Conservation (phyloP, 305 asterid species). For the Fraxinus albicans region DNA sequence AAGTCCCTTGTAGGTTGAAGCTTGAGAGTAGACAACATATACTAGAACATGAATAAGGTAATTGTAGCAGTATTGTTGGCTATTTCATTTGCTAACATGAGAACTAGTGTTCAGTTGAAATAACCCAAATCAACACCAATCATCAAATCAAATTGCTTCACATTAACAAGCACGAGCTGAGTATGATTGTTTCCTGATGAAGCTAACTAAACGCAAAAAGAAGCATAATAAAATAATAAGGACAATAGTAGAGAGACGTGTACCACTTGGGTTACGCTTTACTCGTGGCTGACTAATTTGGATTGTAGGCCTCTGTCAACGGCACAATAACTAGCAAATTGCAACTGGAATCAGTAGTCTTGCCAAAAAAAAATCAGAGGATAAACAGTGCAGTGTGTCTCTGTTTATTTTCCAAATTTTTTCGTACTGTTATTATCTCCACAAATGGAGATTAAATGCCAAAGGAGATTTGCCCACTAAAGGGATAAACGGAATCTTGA, state of each 20-base stretch:
- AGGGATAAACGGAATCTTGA: conserved; percentile 30
- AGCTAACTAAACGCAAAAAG: neutral
- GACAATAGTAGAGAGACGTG: conserved; percentile 18
- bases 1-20: neutral
- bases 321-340: conserved; percentile 13
- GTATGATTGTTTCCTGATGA: neutral
- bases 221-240: neutral
- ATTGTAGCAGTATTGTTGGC: neutral
- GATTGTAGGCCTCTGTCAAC: conserved; percentile 15
- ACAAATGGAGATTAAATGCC: conserved; percentile 65
- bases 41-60: neutral
- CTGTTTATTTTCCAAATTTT: neutral
- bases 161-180: neutral
- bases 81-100: neutral
- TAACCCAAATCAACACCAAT: neutral
- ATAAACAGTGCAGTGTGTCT: neutral
- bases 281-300: neutral
- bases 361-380: neutral
- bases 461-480: conserved; percentile 82
- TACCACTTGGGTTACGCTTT: conserved; percentile 22
- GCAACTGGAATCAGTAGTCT: conserved; percentile 2
- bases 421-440: conserved; percentile 43
- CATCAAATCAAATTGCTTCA: neutral
- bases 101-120: neutral
- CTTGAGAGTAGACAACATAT: neutral